Evolutionary conservation across 371 early-diverging fungal species (phyloP).

Genomic region (Entomophthora muscae): DNA sequence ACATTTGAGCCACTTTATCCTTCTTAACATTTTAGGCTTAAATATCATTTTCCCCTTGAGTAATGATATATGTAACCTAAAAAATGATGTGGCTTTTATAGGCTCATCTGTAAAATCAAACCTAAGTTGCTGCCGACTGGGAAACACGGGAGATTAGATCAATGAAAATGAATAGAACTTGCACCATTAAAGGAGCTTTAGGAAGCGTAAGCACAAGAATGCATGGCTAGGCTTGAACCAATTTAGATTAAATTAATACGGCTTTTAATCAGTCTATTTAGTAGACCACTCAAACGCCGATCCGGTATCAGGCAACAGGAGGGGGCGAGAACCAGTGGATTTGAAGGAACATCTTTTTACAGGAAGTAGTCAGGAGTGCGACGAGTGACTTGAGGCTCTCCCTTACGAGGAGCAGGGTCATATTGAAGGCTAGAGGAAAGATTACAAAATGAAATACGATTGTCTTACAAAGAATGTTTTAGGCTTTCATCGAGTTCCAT

Average conservation of each 20-base stretch:
- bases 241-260: not conserved
- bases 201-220: too few relatives aligned
- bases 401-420: constrained; percentile 95
- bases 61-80: too few relatives aligned
- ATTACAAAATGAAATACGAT: not conserved
- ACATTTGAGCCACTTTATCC: too few relatives aligned
- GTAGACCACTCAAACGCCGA: not conserved
- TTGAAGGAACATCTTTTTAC: constrained; percentile 20
- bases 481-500: constrained; percentile 93
- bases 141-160: too few relatives aligned
- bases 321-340: not conserved
- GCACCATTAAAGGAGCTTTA: too few relatives aligned
- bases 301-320: not conserved
- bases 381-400: constrained; percentile 93
- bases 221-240: too few relatives aligned
- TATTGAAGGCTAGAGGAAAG: constrained; percentile 69
- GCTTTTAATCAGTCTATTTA: not conserved
- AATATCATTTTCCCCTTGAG: too few relatives aligned
- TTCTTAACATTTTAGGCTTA: too few relatives aligned
- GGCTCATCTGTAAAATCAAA: too few relatives aligned
- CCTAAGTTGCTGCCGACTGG: too few relatives aligned
- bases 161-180: too few relatives aligned
- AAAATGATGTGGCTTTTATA: too few relatives aligned
- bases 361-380: constrained; percentile 99
- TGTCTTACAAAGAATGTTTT: constrained; percentile 85